These are phyloP conservation scores for Colletotrichum sansevieriae DNA, from an alignment of 2,329 filamentous ascomycete species.

Conservation along the genomic window DNA sequence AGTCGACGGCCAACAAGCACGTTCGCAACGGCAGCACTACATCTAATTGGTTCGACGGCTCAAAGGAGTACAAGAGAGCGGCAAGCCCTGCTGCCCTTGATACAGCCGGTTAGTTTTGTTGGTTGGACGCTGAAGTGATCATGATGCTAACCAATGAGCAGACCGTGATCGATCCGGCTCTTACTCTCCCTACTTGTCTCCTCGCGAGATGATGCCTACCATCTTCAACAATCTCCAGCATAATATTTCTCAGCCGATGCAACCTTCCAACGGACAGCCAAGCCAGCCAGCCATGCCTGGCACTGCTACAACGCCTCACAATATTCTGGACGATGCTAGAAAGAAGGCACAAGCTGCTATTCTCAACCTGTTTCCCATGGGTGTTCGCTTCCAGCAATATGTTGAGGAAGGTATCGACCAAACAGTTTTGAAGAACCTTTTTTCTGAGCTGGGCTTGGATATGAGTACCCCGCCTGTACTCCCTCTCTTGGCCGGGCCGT, in stretches of 20 bases:
- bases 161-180: constrained; percentile 63
- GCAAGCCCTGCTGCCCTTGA: constrained; percentile 4
- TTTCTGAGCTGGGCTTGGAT: constrained; percentile 75
- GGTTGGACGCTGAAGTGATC: not conserved
- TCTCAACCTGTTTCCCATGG: constrained; percentile 72
- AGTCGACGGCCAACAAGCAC: not conserved
- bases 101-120: constrained; percentile 13
- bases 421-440: constrained; percentile 72
- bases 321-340: constrained; percentile 56
- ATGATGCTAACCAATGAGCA: constrained; percentile 6
- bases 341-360: constrained; percentile 77
- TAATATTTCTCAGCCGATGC: not conserved
- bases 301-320: not conserved
- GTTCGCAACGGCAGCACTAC: not conserved
- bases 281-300: not conserved
- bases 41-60: not conserved
- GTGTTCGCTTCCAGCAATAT: constrained; percentile 80
- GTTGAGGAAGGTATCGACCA: constrained; percentile 79
- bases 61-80: constrained; percentile 1
- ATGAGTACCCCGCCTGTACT: constrained; percentile 46
- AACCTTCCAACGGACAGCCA: not conserved
- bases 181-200: constrained; percentile 66
- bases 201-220: constrained; percentile 57
- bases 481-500: not conserved
- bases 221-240: not conserved